Evolutionary conservation across 2,329 filamentous ascomycete genomes (phyloP).

Genomic region (Fusarium sp.): DNA sequence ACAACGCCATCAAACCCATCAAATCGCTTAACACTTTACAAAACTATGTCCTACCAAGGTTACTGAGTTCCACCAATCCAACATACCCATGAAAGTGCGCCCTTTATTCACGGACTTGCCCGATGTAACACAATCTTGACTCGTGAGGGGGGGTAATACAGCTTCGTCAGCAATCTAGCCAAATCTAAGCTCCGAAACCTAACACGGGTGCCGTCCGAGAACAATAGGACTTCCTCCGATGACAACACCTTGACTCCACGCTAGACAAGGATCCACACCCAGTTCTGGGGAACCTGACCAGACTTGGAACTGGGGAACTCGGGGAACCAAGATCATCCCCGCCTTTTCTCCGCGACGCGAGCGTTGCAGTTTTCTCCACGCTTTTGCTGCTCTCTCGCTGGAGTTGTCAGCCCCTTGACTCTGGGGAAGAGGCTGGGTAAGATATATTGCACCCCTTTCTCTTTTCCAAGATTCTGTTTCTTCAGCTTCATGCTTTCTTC

Average conservation of each 20-base stretch:
- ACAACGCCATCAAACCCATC: no score
- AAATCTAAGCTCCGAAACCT: not conserved
- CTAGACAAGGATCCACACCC: not conserved
- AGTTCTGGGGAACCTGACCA: not conserved
- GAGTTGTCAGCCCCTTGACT: not conserved
- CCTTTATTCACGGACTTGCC: no score
- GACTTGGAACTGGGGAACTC: not conserved
- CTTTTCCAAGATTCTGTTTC: not conserved
- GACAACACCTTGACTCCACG: not conserved
- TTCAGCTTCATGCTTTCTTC: not conserved
- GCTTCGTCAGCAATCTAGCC: not conserved
- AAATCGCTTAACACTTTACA: no score
- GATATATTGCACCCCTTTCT: slow-evolving; percentile 7
- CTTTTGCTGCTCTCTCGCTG: not conserved
- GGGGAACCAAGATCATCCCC: slow-evolving; percentile 3
- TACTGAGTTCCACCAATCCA: not conserved
- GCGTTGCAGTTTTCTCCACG: not conserved
- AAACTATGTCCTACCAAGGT: not conserved
- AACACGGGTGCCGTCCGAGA: slow-evolving; percentile 5
- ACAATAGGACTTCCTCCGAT: slow-evolving; percentile 15
- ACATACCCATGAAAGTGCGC: no score
- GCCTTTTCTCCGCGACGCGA: not conserved
- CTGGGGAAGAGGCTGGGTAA: no score
- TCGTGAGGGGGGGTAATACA: not conserved
- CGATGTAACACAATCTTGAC: not conserved